Evolutionary conservation across 208 protist genomes (phyloP).

Genomic region (Leishmania tropica): DNA sequence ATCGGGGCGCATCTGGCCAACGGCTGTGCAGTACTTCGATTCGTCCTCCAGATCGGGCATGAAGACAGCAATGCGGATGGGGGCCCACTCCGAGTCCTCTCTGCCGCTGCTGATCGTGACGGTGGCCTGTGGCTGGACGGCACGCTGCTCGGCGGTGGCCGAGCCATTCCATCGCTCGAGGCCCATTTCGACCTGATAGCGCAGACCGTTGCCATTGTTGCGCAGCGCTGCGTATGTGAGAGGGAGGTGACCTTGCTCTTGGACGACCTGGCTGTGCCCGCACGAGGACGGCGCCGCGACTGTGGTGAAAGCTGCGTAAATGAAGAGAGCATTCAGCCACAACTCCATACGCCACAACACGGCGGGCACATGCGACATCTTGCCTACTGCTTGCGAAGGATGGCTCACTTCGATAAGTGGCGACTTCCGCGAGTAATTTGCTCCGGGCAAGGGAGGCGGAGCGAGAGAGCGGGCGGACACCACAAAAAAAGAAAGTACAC

Average conservation of each 20-base stretch:
- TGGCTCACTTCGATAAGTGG: not conserved
- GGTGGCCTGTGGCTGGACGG: constrained; percentile 8
- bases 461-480: not conserved
- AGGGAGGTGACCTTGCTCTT: constrained; percentile 12
- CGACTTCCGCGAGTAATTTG: not conserved
- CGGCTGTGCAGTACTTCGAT: constrained; percentile 48
- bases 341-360: not conserved
- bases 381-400: not conserved
- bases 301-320: not conserved
- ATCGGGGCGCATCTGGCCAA: constrained; percentile 32
- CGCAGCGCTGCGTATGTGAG: constrained; percentile 21
- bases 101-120: not conserved
- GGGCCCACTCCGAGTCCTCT: constrained; percentile 20
- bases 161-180: not conserved
- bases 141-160: not conserved
- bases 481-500: not conserved
- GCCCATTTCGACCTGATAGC: constrained; percentile 7
- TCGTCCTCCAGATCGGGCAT: constrained; percentile 37
- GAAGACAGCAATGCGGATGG: constrained; percentile 60
- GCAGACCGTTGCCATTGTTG: not conserved
- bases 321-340: not conserved
- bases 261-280: constrained; percentile 20
- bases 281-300: not conserved
- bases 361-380: constrained; percentile 1
- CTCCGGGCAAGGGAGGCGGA: not conserved